phyloP scores from a whole-genome alignment of 2,329 filamentous ascomycete genomes.

The Talaromyces sp. region DNA sequence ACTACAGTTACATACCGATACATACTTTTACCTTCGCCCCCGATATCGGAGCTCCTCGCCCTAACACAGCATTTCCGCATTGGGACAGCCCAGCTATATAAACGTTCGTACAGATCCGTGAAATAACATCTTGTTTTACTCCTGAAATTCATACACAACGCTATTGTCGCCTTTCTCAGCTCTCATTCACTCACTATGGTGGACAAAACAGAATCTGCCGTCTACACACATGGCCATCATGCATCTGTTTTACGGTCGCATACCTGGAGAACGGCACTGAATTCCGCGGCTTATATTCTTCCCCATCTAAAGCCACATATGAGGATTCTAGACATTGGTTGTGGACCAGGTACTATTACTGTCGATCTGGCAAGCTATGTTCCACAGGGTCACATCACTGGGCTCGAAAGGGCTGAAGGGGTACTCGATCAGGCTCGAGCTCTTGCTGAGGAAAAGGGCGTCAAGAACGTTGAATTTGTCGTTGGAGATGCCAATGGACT shows the following conservation, averaged over 20 bases:
- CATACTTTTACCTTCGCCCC: background rate
- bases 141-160: background rate
- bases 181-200: background rate
- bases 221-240: constrained; percentile 41
- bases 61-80: background rate
- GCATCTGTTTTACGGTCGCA: constrained; percentile 36
- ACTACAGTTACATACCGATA: background rate
- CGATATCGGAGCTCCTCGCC: background rate
- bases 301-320: constrained; percentile 34
- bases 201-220: constrained; percentile 11
- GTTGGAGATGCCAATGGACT: constrained; percentile 44
- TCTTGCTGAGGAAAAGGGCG: constrained; percentile 27
- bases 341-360: constrained; percentile 46
- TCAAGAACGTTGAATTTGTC: constrained; percentile 36
- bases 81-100: background rate
- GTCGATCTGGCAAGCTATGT: constrained; percentile 39
- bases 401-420: constrained; percentile 36
- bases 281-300: constrained; percentile 41
- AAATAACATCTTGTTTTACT: background rate
- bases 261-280: constrained; percentile 33
- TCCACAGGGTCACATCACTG: constrained; percentile 37
- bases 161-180: background rate
- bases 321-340: constrained; percentile 46
- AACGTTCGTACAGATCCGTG: background rate
- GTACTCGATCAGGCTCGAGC: constrained; percentile 35